Base-by-base conservation (phyloP, 2,329 filamentous ascomycete genomes). In the Fusarium irregulare region DNA sequence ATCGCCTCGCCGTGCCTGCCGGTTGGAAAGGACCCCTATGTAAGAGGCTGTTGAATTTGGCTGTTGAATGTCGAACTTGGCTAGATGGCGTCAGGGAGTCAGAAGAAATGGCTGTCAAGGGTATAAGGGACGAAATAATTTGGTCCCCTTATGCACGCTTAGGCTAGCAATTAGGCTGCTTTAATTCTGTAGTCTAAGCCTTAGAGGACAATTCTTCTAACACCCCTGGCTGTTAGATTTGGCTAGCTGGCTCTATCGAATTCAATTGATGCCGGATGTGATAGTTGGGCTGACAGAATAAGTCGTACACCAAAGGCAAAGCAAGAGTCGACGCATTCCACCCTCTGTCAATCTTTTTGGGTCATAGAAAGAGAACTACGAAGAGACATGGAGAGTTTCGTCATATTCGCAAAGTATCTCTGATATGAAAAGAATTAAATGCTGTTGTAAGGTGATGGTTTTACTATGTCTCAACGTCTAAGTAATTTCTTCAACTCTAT, bases 1-100 rank as follows among this genome's bases (percentile, higher is more conserved):
- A 50, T 70, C 51, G 50, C 63, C 56, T 42, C 11, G n/a, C 21
- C 41, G 13, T 30, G n/a, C 49, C 34, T 41, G 23, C 49, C 49
- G 34, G 34, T 7, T 2, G 13, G 9, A 16, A 14, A 41, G 6
- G 18, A 28, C 30, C 23, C 30, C 21, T 42, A 25, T 37, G 49
- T 30, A 64, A 37, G 48, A 48, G 34, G 49, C 12, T 48, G 18
- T 27, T 34, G 8, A 20, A 21, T n/a, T 27, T 18, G 23, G 13
- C 37, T 40, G 28, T 28, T 13, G 28, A 13, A 6, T 56, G 9
- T 27, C n/a, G 8, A 20, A 21, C 13, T 20, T 18, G 23, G 18
- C 37, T 40, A 30, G 34, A 11, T n/a, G 34, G 34, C 18, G 34
- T n/a, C 34, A 4, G 34, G 34, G 4, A 12, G 18, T n/a, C 18